A percentile compares a stretch with the other conserved stretches of the same genome.
Conservation (phyloP, 2,329 filamentous ascomycete genomes). For the Aspergillus versicolor region DNA sequence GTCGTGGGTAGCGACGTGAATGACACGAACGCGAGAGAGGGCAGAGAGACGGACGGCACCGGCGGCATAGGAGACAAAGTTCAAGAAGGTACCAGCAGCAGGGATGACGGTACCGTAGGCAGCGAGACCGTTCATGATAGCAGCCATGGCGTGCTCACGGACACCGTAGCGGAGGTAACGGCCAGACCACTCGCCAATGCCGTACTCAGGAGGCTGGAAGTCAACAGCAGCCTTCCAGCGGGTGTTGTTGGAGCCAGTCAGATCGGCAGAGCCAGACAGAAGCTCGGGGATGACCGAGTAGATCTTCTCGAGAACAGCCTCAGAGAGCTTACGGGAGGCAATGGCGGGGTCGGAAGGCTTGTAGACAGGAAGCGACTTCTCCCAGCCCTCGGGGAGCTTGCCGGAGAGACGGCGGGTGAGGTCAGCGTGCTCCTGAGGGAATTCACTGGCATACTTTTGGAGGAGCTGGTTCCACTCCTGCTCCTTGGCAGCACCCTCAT, state of each 20-base stretch:
- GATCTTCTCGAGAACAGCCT: conserved; percentile 87
- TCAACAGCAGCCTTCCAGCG: conserved; percentile 96
- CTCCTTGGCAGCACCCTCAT: conserved; percentile 84
- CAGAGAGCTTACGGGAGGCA: conserved; percentile 93
- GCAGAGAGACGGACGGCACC: conserved; percentile 93
- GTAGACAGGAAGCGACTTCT: conserved; percentile 89
- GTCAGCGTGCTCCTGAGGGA: conserved; percentile 77
- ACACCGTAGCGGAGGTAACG: conserved; percentile 69
- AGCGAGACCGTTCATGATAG: conserved; percentile 70
- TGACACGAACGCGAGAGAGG: conserved; percentile 82
- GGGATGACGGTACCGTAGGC: conserved; percentile 95
- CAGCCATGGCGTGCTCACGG: conserved; percentile 53
- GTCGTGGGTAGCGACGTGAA: conserved; percentile 98
- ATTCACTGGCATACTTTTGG: conserved; percentile 76
- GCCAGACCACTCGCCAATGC: conserved; percentile 84
- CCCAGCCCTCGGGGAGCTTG: conserved; percentile 92
- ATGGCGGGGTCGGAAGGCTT: conserved; percentile 79
- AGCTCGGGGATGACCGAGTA: conserved; percentile 82
- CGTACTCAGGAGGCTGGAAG: conserved; percentile 87
- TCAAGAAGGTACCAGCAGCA: conserved; percentile 94
- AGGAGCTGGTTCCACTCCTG: conserved; percentile 94
- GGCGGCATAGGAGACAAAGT: conserved; percentile 98
- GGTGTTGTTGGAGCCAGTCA: conserved; percentile 98
- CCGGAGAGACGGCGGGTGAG: conserved; percentile 75
- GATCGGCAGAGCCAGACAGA: conserved; percentile 90